These are phyloP conservation scores for Syzygium aromaticum DNA, from an alignment of 345 rosid genomes.

Conservation along the genomic window DNA sequence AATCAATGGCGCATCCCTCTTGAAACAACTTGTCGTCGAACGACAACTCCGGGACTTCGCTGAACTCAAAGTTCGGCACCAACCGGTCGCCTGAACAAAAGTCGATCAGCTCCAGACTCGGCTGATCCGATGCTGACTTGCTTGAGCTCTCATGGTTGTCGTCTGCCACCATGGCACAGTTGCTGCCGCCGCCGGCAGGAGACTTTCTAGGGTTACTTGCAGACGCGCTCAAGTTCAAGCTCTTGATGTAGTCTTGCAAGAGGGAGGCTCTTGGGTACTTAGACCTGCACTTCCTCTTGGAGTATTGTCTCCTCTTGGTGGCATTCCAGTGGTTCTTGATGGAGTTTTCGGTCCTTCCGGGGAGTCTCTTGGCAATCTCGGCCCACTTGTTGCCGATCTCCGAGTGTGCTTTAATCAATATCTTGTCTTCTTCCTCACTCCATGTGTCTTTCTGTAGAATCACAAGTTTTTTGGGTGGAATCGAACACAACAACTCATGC, in stretches of 20 bases:
- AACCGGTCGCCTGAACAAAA: conserved; percentile 21
- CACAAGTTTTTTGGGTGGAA: neutral
- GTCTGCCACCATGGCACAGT: neutral
- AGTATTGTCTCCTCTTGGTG: conserved; percentile 81
- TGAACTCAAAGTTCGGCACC: conserved; percentile 35
- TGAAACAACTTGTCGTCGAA: conserved; percentile 59
- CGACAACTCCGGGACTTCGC: conserved; percentile 36
- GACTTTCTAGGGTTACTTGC: conserved; percentile 6
- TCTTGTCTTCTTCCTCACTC: conserved; percentile 88
- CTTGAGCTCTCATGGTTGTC: neutral
- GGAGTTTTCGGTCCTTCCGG: conserved; percentile 97
- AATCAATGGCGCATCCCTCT: conserved; percentile 60
- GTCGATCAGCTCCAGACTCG: neutral
- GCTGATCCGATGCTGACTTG: neutral
- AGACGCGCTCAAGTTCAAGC: conserved; percentile 42
- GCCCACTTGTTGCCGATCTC: conserved; percentile 99
- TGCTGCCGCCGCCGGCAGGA: neutral
- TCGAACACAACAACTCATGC: neutral
- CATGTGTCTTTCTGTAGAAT: conserved; percentile 65
- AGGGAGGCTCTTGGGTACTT: conserved; percentile 66
- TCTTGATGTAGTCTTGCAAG: conserved; percentile 88
- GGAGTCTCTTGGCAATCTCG: conserved; percentile 84
- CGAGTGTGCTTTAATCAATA: conserved; percentile 59
- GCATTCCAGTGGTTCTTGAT: conserved; percentile 99
- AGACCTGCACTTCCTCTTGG: conserved; percentile 74